These are phyloP conservation scores for Amanita exitialis DNA, from an alignment of 768 basidiomycete species.

Conservation along the genomic window DNA sequence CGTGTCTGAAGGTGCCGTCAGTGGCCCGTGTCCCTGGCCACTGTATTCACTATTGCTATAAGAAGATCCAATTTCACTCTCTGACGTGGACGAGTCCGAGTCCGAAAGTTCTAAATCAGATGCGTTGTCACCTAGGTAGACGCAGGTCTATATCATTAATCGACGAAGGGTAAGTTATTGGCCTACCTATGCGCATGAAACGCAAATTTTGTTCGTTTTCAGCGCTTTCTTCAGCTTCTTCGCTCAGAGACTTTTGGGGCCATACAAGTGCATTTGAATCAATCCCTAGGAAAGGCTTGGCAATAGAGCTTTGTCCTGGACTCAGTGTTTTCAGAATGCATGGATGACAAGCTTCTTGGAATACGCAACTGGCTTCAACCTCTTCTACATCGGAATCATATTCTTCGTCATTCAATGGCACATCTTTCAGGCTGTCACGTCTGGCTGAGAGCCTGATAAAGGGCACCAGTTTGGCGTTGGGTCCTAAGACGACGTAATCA, in stretches of 20 bases:
- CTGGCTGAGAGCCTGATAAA: constrained; percentile 68
- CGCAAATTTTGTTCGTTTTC: constrained; percentile 54
- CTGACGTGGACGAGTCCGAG: constrained; percentile 46
- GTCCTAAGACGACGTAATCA: constrained; percentile 72
- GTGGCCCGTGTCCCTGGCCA: constrained; percentile 22
- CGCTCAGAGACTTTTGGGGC: constrained; percentile 58
- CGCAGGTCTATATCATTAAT: background rate
- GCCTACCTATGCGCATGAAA: constrained; percentile 64
- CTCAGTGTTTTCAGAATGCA: constrained; percentile 34
- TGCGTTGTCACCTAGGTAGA: constrained; percentile 42
- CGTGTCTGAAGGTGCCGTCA: constrained; percentile 38
- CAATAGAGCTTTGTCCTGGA: constrained; percentile 24
- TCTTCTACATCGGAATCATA: constrained; percentile 59
- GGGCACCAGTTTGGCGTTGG: constrained; percentile 50
- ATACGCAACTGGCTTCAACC: constrained; percentile 49
- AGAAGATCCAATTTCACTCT: constrained; percentile 31
- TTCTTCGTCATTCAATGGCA: constrained; percentile 21
- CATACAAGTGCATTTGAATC: constrained; percentile 75
- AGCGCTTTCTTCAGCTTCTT: constrained; percentile 54
- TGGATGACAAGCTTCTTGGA: background rate
- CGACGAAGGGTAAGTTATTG: background rate
- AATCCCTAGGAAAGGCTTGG: constrained; percentile 35
- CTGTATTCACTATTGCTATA: constrained; percentile 27
- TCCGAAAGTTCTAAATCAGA: constrained; percentile 58
- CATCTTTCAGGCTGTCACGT: constrained; percentile 27